These are phyloP conservation scores for Plenodomus tracheiphilus DNA, from an alignment of 2,329 filamentous ascomycete species.

Conservation along the genomic window DNA sequence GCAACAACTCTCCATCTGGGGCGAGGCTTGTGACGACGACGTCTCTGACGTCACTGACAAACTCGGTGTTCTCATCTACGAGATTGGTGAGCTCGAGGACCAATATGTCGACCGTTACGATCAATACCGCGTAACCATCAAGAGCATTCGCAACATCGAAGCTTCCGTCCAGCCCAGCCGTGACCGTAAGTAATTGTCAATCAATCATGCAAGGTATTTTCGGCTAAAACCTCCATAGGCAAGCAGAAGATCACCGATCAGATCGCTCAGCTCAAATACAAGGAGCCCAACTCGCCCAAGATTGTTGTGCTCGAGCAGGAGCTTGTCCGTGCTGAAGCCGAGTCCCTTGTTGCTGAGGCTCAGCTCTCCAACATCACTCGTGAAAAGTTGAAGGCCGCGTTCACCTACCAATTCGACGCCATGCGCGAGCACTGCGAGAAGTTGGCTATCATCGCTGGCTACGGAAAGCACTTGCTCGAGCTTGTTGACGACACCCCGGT, in stretches of 20 bases:
- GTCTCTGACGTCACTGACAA: conserved; percentile 99
- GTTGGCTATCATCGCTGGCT: conserved; percentile 95
- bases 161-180: conserved; percentile 96
- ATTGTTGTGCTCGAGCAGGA: conserved; percentile 98
- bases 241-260: conserved; percentile 99
- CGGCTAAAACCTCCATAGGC: conserved; percentile 55
- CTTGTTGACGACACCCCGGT: conserved; percentile 96
- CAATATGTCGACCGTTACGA: conserved; percentile 99
- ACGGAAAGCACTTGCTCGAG: conserved; percentile 96
- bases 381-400: conserved; percentile 98
- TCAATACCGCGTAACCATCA: conserved; percentile 98
- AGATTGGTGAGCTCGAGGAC: conserved; percentile 97
- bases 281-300: conserved; percentile 96
- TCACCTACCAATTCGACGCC: conserved; percentile 97
- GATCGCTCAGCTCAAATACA: conserved; percentile 98
- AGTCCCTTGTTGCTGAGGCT: conserved; percentile 97
- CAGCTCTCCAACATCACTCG: conserved; percentile 99
- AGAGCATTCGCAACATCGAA: conserved; percentile 99
- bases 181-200: conserved; percentile 76
- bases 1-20: conserved; percentile 99
- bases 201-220: background rate
- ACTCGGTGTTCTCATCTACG: conserved; percentile 94
- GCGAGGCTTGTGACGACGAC: conserved; percentile 92
- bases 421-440: conserved; percentile 98
- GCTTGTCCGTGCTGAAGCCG: conserved; percentile 95